Base-by-base conservation (phyloP, 805 yeast genomes). In the Cyberlindnera japonica region DNA sequence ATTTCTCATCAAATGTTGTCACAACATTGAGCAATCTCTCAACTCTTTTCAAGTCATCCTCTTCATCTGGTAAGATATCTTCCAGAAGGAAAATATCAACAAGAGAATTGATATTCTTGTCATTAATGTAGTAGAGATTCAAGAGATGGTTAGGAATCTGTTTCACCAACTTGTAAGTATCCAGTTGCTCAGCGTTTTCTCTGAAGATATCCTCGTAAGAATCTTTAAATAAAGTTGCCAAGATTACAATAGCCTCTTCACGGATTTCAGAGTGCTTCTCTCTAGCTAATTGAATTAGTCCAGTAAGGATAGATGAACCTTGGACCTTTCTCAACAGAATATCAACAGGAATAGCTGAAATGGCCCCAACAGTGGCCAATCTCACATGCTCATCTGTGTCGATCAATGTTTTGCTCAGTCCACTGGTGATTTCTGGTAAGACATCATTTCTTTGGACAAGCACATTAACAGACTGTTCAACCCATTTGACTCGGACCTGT, bases 301-400 rank as follows among this genome's bases (percentile, higher is more conserved):
- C 75, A 18, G 57, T 60, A 59, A 83, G 67, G 1, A 82, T 67
- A 0, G 72, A 54, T 17, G 64, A 61, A 36, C 65, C 71, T 33
- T 72, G 69, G 10, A 83, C 55, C 34, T 69, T 75, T 13, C 61
- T 58, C 38, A 79, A 62, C 37, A 86, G 68, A 1, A 66, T 51
- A 6, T 64, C 58, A 7, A 75, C 61, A 0, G 78, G 69, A 2
- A 85, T 58, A 21, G 65, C 54, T 7, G 71, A 60, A 13, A 85
- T 57, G 0, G 79, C 68, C 32, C 61, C 57, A 43, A 86, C 77
- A 0, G 93, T 77, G 1, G 71, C 61, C 24, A 76, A 64, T 49
- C 96, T 71, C 3, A 87, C 95, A 27, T 68, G 72, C 43, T 83
- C 91, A 51, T 85, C 88, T 0, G 80, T 65, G 62, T 89, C 96